Base-by-base conservation (phyloP, 2,329 filamentous ascomycete species). In the Lachnum nothofagi region DNA sequence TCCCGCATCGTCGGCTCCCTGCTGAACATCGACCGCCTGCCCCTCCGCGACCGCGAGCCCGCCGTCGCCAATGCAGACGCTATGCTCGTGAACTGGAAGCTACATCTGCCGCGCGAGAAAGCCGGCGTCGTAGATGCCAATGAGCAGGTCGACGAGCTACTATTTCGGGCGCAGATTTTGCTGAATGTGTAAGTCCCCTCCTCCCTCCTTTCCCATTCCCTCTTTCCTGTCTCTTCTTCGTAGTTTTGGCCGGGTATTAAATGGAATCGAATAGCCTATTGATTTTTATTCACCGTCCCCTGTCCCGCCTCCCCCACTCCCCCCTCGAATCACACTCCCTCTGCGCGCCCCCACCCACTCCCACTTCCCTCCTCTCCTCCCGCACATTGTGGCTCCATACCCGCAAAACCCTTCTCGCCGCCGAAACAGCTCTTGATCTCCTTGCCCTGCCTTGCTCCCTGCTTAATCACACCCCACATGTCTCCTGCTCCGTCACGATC, bases 391-490 rank as follows among this genome's bases (percentile, higher is more conserved):
- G 55, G 57, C 42, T 62, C n/a, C 78, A 82, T 61, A 79, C 79
- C 0, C 75, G 76, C 44, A 83, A 83, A 59, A 78, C 80, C 2
- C 71, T 83, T 29, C 74, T 77, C 20, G 59, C 79, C 75, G 1
- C 80, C 78, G 8, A 80, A 79, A 57, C 77, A 76, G 40, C 72
- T 81, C 35, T 76, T 73, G 6, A 67, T 67, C 63, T 79, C 0
- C 73, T 77, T 12, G 73, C 75, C 2, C 70, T 85, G 2, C 80
- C 79, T 0, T 72, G 73, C 3, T 69, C 74, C 2, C 67, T 81
- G 0, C 67, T 76, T 12, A 70, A 75, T 38, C 78, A 83, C 60
- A 80, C 71, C 0, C 78, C 79, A 0, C 76, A 79, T 58, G 77
- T 80, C 61, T 75, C 75, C 38, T 82, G 77, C 55, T 72, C 72